phyloP scores from a whole-genome alignment of 176 grass and related monocot species.

The Saccharum officinarum region DNA sequence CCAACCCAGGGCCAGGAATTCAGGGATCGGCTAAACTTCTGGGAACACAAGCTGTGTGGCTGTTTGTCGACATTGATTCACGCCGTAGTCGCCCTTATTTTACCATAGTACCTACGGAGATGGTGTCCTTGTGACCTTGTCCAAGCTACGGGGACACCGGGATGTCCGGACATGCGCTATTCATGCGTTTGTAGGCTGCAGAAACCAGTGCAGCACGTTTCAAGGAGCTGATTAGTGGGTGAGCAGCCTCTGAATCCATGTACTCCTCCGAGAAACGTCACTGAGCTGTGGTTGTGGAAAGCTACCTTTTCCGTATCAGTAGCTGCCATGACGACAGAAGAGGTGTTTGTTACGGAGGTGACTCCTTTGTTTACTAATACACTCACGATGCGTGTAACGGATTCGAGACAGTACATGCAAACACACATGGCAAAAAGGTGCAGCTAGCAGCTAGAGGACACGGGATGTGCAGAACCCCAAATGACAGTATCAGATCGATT shows the following conservation, averaged over 20 bases:
- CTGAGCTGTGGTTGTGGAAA: neutral
- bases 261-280: neutral
- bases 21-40: slow-evolving; percentile 1
- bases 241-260: too few species aligned
- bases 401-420: neutral
- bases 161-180: neutral
- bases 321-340: neutral
- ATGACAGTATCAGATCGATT: neutral
- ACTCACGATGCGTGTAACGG: neutral
- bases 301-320: neutral
- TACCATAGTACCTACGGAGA: neutral
- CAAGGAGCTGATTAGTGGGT: neutral
- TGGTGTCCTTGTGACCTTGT: neutral
- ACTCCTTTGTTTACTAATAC: slow-evolving; percentile 18
- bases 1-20: slow-evolving; percentile 9
- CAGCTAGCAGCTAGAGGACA: slow-evolving; percentile 6
- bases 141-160: slow-evolving; percentile 10
- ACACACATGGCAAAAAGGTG: slow-evolving; percentile 3
- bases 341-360: neutral
- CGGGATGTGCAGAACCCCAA: neutral
- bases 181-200: neutral
- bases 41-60: neutral
- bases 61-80: slow-evolving; percentile 8
- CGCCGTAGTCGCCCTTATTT: neutral
- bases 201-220: neutral